Evolutionary conservation across 2,329 filamentous ascomycete species (phyloP), one percentile per base, ranked within the genome.

Genomic region (Purpureocillium takamizusanense): DNA sequence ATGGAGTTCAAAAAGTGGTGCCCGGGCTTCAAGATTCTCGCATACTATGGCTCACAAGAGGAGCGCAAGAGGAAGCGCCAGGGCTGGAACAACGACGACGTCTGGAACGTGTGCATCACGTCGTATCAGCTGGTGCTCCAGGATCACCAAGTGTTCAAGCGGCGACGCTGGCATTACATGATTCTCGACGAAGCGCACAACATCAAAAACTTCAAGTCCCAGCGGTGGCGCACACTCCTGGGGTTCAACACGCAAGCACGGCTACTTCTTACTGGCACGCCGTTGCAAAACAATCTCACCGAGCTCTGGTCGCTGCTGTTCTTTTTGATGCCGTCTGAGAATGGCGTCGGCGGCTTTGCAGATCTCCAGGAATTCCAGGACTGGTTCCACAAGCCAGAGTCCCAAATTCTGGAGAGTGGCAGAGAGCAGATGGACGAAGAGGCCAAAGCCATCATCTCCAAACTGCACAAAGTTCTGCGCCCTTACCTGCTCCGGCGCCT

Each of bases 1-100:
- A 97, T 97, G 84, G 92, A 98, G 62, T 98, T 98, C 72, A 97
- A 97, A 56, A 98, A 98, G 59, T 98, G 90, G 78, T 86, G 89
- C 41, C 92, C 94, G 3, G 90, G 92, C 1, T 98, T 98, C 70
- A 97, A 95, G 57, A 94, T 98, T 40, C 70, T 98, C 42, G 92
- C 89, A 0, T 98, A 98, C 64, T 98, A 97, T 56, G 92, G 94
- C 32, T 86, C 83, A 31, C 84, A 89, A 51, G 88, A 95, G 48
- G 92, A 98, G 62, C 82, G 92, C 33, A 89, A 86, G 57, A 74
- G 82, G 48, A 97, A 97, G 61, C 83, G 94, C 21, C 79, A 83
- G 53, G 90, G 92, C 2, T 98, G 92, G 92, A 87, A 83, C 51
- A 86, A 92, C 40, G 84, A 95, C 46, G 86, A 94, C 51, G 72